These are phyloP conservation scores for Anthracocystis panici-leucophaei DNA, from an alignment of 1,284 basidiomycete species.

Conservation along the genomic window DNA sequence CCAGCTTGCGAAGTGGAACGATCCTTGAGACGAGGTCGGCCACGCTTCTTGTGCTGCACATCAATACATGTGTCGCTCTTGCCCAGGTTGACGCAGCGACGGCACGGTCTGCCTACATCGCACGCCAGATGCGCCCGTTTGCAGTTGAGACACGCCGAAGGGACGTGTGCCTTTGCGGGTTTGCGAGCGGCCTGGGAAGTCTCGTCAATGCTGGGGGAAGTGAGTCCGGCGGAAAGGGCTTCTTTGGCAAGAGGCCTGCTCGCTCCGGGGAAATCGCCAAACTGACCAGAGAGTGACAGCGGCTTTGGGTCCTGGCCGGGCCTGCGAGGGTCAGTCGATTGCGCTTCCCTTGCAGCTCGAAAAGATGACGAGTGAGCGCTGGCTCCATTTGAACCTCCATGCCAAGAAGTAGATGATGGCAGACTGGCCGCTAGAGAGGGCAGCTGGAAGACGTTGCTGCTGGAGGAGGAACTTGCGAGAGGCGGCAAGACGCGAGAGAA, in stretches of 20 bases:
- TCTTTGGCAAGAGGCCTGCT: constrained; percentile 9
- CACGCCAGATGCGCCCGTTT: constrained; percentile 62
- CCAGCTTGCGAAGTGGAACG: constrained; percentile 42
- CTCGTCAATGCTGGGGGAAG: constrained; percentile 26
- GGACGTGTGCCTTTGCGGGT: constrained; percentile 54
- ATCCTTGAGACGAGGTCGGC: constrained; percentile 56
- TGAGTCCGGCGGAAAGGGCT: constrained; percentile 7
- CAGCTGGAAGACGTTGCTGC: constrained; percentile 32
- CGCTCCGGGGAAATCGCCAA: constrained; percentile 13
- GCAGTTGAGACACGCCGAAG: constrained; percentile 61
- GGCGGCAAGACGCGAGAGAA: constrained; percentile 44
- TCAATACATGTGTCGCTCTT: constrained; percentile 63
- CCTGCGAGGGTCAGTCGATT: constrained; percentile 9
- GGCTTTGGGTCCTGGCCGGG: constrained; percentile 20
- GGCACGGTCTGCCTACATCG: constrained; percentile 57
- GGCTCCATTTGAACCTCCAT: constrained; percentile 12
- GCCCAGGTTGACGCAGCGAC: constrained; percentile 58
- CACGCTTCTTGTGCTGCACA: constrained; percentile 64
- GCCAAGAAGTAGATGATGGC: constrained; percentile 36
- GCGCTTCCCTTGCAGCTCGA: constrained; percentile 19
- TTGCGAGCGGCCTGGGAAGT: constrained; percentile 36
- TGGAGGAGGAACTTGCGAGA: constrained; percentile 24
- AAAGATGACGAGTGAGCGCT: constrained; percentile 7
- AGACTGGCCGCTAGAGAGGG: constrained; percentile 43
- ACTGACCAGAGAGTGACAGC: constrained; percentile 25